Percentiles rank a stretch among this genome's conserved stretches.
These are phyloP conservation scores for Microascus cirrosus DNA, from an alignment of 2,329 filamentous ascomycete species.

Conservation along the genomic window DNA sequence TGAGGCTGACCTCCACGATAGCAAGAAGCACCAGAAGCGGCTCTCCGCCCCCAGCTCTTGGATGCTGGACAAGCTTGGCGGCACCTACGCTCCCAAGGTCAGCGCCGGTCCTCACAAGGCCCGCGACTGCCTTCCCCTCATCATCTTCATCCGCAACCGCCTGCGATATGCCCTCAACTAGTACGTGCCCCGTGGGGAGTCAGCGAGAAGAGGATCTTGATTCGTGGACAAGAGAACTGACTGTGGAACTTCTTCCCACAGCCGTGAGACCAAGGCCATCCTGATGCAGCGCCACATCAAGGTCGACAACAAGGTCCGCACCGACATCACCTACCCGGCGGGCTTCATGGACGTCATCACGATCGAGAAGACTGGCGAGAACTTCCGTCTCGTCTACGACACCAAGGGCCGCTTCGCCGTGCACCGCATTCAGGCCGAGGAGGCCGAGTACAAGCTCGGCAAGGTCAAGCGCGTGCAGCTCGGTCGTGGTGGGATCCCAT, in stretches of 20 bases:
- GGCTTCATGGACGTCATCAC: slow-evolving; percentile 99
- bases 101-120: slow-evolving; percentile 95
- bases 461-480: slow-evolving; percentile 99
- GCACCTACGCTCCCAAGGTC: slow-evolving; percentile 56
- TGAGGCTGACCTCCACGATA: slow-evolving; percentile 23
- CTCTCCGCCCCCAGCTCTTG: slow-evolving; percentile 98
- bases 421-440: slow-evolving; percentile 96
- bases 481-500: slow-evolving; percentile 99
- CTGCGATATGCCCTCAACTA: slow-evolving; percentile 99
- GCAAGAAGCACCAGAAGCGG: slow-evolving; percentile 99
- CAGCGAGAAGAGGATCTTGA: neutral
- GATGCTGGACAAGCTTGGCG: slow-evolving; percentile 99
- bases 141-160: slow-evolving; percentile 94
- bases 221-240: neutral
- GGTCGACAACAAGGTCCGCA: slow-evolving; percentile 99
- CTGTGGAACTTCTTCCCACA: neutral
- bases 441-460: slow-evolving; percentile 99
- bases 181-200: neutral
- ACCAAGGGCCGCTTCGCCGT: slow-evolving; percentile 99
- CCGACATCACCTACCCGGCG: slow-evolving; percentile 91
- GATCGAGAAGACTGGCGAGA: slow-evolving; percentile 99
- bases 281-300: slow-evolving; percentile 99
- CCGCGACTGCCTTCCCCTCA: slow-evolving; percentile 95
- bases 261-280: slow-evolving; percentile 91
- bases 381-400: slow-evolving; percentile 99